Conservation (phyloP, 2,329 filamentous ascomycete genomes). For the Colletotrichum cordylinicola region DNA sequence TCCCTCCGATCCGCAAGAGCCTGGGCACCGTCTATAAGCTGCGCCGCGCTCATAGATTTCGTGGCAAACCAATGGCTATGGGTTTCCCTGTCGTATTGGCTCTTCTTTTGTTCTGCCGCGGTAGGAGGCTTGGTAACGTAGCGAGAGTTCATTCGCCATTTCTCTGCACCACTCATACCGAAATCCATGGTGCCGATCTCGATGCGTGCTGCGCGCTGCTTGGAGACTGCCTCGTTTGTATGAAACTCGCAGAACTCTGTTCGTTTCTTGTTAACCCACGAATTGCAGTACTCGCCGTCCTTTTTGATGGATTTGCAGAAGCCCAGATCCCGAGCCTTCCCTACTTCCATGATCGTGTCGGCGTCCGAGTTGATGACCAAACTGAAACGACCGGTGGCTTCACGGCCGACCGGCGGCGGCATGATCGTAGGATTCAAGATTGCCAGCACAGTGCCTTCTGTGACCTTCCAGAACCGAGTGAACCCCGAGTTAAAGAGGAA, state of each 20-base stretch:
- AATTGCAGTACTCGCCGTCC: slow-evolving; percentile 79
- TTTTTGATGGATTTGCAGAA: slow-evolving; percentile 87
- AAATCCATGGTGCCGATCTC: slow-evolving; percentile 78
- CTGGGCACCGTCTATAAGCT: slow-evolving; percentile 70
- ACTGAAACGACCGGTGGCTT: slow-evolving; percentile 84
- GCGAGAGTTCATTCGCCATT: slow-evolving; percentile 11
- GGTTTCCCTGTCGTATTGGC: slow-evolving; percentile 63
- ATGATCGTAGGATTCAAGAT: slow-evolving; percentile 92
- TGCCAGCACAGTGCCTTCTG: slow-evolving; percentile 87
- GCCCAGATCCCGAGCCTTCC: slow-evolving; percentile 81
- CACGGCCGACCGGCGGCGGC: slow-evolving; percentile 78
- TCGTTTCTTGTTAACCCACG: slow-evolving; percentile 87
- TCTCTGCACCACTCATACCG: slow-evolving; percentile 30
- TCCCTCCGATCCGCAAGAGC: slow-evolving; percentile 64
- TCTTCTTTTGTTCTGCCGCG: slow-evolving; percentile 35
- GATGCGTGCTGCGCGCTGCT: slow-evolving; percentile 69
- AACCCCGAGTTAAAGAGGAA: slow-evolving; percentile 94
- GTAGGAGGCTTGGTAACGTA: slow-evolving; percentile 34
- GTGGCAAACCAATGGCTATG: slow-evolving; percentile 63
- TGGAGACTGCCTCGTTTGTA: slow-evolving; percentile 80
- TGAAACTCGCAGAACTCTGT: slow-evolving; percentile 95
- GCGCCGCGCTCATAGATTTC: slow-evolving; percentile 59
- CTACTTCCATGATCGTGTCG: slow-evolving; percentile 90
- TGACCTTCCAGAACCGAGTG: slow-evolving; percentile 92
- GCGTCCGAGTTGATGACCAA: slow-evolving; percentile 85